A percentile compares a stretch with the other conserved stretches of the same genome.
Conservation (phyloP, 2,329 filamentous ascomycete genomes). For the Pestalotiopsis sp. region DNA sequence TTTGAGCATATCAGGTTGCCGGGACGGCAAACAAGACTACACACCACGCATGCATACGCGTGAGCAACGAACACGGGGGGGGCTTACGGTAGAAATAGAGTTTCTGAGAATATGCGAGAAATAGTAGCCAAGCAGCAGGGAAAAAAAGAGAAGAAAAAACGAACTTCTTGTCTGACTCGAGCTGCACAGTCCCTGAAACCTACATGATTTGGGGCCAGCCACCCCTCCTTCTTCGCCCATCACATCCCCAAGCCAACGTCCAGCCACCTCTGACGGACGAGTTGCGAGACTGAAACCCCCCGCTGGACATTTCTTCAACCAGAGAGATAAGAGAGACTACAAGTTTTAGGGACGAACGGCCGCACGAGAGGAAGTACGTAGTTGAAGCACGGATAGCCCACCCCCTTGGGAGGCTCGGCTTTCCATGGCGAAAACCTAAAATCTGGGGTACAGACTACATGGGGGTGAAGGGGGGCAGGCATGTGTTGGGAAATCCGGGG, state of each 20-base stretch:
- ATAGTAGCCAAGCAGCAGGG: not conserved
- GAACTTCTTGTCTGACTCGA: not conserved
- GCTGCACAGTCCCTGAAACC: not conserved
- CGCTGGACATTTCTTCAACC: too few species aligned
- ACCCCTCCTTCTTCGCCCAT: not conserved
- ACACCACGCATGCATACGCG: not conserved
- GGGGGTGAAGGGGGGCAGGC: not conserved
- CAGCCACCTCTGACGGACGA: not conserved
- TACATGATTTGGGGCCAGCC: not conserved
- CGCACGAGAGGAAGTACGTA: not conserved
- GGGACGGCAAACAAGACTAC: not conserved
- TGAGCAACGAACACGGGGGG: not conserved
- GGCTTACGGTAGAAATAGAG: not conserved
- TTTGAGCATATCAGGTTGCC: not conserved
- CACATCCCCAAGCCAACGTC: not conserved
- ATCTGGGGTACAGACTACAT: not conserved
- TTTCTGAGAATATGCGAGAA: not conserved
- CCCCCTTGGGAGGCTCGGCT: not conserved
- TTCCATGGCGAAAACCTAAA: constrained; percentile 3
- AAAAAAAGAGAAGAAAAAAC: not conserved
- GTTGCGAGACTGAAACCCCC: not conserved
- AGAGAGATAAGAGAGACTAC: too few species aligned
- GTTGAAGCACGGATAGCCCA: not conserved
- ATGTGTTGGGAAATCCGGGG: not conserved
- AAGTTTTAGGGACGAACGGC: too few species aligned